Percentiles rank a stretch among this genome's conserved stretches.
phyloP scores from a whole-genome alignment of 305 asterid species.

The Andrographis paniculata region DNA sequence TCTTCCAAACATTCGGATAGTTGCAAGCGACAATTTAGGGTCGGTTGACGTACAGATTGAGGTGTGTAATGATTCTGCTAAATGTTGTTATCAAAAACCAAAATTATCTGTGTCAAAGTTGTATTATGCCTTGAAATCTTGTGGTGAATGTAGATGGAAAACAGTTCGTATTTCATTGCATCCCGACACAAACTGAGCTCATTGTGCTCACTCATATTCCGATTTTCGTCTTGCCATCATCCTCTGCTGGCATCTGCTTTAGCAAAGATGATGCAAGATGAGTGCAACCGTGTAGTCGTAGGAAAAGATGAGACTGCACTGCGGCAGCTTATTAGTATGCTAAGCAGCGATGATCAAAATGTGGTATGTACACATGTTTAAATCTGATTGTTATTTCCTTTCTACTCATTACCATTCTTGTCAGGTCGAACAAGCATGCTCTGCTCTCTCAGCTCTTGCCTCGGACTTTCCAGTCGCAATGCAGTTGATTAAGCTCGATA shows the following conservation, averaged over 20 bases:
- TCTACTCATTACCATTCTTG: conserved; percentile 18
- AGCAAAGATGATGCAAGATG: conserved; percentile 97
- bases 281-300: conserved; percentile 80
- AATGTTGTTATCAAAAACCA: not conserved
- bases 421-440: conserved; percentile 99
- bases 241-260: conserved; percentile 97
- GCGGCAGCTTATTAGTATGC: conserved; percentile 98
- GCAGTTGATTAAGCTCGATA: conserved; percentile 87
- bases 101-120: not conserved
- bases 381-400: not conserved
- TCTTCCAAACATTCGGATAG: conserved; percentile 91
- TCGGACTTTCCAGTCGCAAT: conserved; percentile 82
- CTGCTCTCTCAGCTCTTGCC: conserved; percentile 89
- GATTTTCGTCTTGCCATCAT: conserved; percentile 99
- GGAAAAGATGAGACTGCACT: conserved; percentile 98
- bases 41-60: conserved; percentile 92
- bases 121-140: conserved; percentile 20
- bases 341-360: conserved; percentile 93
- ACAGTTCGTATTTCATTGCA: conserved; percentile 88
- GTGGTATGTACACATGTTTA: conserved; percentile 55
- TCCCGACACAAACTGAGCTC: conserved; percentile 97
- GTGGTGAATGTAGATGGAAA: conserved; percentile 69
- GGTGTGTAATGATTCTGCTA: conserved; percentile 38
- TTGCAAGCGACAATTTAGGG: conserved; percentile 81
- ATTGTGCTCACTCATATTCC: conserved; percentile 97